Percentiles rank a stretch among this genome's conserved stretches.
Evolutionary conservation across 129 eudicot genomes (phyloP).

Genomic region (Gnaphalium uliginosum): DNA sequence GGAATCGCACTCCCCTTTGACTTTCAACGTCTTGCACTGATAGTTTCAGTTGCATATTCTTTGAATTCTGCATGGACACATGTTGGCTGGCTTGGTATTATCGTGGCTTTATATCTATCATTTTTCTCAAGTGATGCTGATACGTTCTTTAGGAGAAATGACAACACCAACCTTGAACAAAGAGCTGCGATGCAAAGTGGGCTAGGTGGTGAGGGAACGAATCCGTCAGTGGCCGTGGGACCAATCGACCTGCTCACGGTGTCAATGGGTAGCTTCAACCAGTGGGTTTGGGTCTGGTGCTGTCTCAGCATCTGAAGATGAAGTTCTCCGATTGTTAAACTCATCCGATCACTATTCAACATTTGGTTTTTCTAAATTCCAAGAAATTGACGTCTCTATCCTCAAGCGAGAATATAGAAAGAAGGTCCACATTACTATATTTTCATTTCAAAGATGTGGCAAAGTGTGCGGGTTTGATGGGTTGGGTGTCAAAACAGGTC

Average conservation of each 20-base stretch:
- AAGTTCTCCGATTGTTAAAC: slow-evolving; percentile 62
- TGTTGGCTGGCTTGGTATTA: slow-evolving; percentile 67
- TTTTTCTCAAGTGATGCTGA: slow-evolving; percentile 70
- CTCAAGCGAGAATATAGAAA: slow-evolving; percentile 67
- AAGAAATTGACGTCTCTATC: slow-evolving; percentile 52
- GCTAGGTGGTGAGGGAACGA: slow-evolving; percentile 15
- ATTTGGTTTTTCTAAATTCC: slow-evolving; percentile 58
- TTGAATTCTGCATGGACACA: slow-evolving; percentile 66
- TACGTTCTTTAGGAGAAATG: slow-evolving; percentile 43
- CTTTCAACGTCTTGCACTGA: slow-evolving; percentile 53
- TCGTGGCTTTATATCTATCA: slow-evolving; percentile 54
- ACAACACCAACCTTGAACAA: slow-evolving; percentile 42
- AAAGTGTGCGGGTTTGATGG: neutral
- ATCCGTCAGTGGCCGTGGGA: slow-evolving; percentile 39
- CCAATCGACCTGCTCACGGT: slow-evolving; percentile 37
- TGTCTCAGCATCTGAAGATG: slow-evolving; percentile 61
- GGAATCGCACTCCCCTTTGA: slow-evolving; percentile 46
- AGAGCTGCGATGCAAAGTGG: slow-evolving; percentile 17
- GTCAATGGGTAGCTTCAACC: slow-evolving; percentile 1
- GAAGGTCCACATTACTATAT: slow-evolving; percentile 40
- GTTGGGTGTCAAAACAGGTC: neutral
- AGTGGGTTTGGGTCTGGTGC: slow-evolving; percentile 26
- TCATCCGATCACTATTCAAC: slow-evolving; percentile 68
- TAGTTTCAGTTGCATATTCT: slow-evolving; percentile 51
- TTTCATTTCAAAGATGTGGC: too few species aligned